Base-by-base conservation (phyloP, 345 rosid genomes). In the Populus pruinosa region DNA sequence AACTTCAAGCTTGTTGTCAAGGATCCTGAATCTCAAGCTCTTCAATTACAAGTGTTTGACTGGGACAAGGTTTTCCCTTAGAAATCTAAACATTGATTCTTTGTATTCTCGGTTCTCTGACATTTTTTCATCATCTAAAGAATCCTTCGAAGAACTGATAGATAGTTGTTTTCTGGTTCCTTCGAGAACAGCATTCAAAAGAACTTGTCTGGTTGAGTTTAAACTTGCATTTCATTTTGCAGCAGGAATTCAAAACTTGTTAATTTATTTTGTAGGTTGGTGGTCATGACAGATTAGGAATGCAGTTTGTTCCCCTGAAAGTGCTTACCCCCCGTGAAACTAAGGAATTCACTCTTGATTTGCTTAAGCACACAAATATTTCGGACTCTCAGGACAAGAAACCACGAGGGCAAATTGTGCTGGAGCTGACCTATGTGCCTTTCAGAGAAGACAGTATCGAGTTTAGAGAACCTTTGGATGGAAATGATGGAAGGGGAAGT, bases 201-300 rank as follows among this genome's bases (percentile, higher is more conserved):
- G 27, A 23, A 59, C 23, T n/a, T 59, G 29, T 23, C 1, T 25
- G 64, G 29, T 59, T 59, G 64, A 59, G 53, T n/a, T 39, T 13
- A 38, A 23, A 68, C n/a, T 68, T 72, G 33, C 74, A 81, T 70
- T 56, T 38, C 63, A 25, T 11, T 59, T 59, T n/a, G 29, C 64
- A 8, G 11, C 16, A 23, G 64, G 50, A 56, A 14, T 59, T 64
- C 38, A 47, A 36, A 75, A 47, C 33, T 33, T 23, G 5, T 29
- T 41, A 18, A 67, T 67, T 79, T 66, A 75, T 20, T 79, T 64
- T 41, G 25, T 77, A 92, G 97, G 94, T 92, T 0, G 94, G 97
- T n/a, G 85, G 83, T 33, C 92, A 92, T 41, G 97, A 92, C 82
- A 82, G 85, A 67, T 80, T 92, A 74, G 97, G 97, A 82, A 92